phyloP scores from a whole-genome alignment of 1,284 basidiomycete genomes.

The Kalmanozyma brasiliensis region DNA sequence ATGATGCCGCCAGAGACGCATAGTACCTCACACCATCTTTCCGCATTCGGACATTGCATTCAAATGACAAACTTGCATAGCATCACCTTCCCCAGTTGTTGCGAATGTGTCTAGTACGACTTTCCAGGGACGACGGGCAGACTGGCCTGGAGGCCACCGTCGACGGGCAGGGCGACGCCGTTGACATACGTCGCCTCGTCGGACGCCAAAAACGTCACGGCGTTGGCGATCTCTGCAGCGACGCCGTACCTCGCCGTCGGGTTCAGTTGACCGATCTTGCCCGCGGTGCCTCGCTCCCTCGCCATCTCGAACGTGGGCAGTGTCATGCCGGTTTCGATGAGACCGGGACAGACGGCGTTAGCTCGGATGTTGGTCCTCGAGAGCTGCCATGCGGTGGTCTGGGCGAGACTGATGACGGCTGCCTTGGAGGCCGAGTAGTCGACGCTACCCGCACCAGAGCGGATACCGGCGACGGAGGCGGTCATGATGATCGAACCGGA shows the following conservation, averaged over 20 bases:
- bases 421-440: conserved; percentile 75
- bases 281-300: conserved; percentile 76
- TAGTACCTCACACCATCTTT: conserved; percentile 1
- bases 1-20: conserved; percentile 35
- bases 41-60: too few relatives aligned
- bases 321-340: conserved; percentile 92
- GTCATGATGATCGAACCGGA: conserved; percentile 89
- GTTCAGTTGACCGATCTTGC: conserved; percentile 86
- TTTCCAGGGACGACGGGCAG: conserved; percentile 78
- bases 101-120: too few relatives aligned
- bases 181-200: conserved; percentile 88
- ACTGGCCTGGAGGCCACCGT: conserved; percentile 82
- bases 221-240: conserved; percentile 75
- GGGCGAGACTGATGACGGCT: conserved; percentile 78
- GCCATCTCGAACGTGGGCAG: conserved; percentile 79
- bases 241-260: conserved; percentile 77
- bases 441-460: conserved; percentile 83
- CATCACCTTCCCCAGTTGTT: too few relatives aligned
- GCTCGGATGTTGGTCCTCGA: conserved; percentile 83
- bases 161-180: conserved; percentile 85
- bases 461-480: conserved; percentile 88
- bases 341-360: conserved; percentile 88
- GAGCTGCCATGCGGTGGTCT: conserved; percentile 83
- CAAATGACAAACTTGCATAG: background rate
- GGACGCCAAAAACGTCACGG: conserved; percentile 85